Evolutionary conservation across 2,329 filamentous ascomycete genomes (phyloP), one percentile per base, ranked within the genome.

Genomic region (Sarocladiaceae sp.): DNA sequence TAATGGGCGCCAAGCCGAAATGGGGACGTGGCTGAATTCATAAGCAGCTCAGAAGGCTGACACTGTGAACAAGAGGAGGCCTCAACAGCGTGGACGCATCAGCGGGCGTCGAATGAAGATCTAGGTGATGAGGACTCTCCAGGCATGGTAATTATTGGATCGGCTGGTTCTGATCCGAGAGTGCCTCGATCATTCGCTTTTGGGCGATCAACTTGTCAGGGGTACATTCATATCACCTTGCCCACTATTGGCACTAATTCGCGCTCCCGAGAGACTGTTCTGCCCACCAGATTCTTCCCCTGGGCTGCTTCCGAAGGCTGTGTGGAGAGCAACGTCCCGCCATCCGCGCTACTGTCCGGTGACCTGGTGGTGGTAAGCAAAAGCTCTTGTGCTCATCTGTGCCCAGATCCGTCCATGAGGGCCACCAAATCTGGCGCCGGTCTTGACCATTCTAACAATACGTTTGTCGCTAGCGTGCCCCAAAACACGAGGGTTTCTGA

Each of bases 311-410:
- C 18, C 40, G n/a, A 22, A 40, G 40, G 22, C 20, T 44, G 23
- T 44, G 40, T 25, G 23, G 40, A 44, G 40, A 44, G 23, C 33
- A n/a, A 26, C 13, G 40, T 44, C 40, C 40, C 40, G 40, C 40
- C 40, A n/a, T 44, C 23, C n/a, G 28, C 40, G 40, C 40, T 44
- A 44, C 23, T 26, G 40, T 22, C 40, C 40, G 15, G 37, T 23
- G 7, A 20, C 37, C 5, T 7, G 10, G 25, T 8, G 40, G 40
- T 44, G 23, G 23, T 28, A 26, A 28, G 40, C 40, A 28, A 44
- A 22, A 44, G 40, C 40, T 23, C 40, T 44, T 6, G 40, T 13
- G 7, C 7, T n/a, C 18, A 6, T 37, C n/a, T 8, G 12, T n/a
- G 7, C 35, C 22, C 23, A 20, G 11, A 7, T 44, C 17, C 37